Percentiles rank a stretch among this genome's conserved stretches.
phyloP scores from a whole-genome alignment of 2,329 filamentous ascomycete genomes.

The Fusarium sp. region DNA sequence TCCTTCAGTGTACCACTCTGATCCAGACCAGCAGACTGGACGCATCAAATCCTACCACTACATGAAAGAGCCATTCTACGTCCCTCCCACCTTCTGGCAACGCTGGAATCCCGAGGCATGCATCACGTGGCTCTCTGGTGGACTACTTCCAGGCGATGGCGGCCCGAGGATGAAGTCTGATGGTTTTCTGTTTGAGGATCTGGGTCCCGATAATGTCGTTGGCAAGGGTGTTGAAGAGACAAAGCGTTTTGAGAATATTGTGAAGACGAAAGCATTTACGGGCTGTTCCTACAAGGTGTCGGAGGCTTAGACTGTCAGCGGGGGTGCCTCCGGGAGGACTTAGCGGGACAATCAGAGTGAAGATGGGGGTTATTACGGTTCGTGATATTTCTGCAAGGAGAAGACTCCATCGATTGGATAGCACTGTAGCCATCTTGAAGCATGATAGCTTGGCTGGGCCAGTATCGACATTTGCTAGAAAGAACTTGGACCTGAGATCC shows the following conservation, averaged over 20 bases:
- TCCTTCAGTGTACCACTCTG: conserved; percentile 56
- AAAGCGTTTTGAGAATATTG: conserved; percentile 47
- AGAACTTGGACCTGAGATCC: neutral
- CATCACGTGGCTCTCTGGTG: conserved; percentile 60
- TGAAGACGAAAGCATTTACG: conserved; percentile 48
- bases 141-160: conserved; percentile 60
- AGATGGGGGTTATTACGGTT: neutral
- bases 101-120: conserved; percentile 72
- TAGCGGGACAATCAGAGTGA: neutral
- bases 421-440: neutral
- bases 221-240: conserved; percentile 65
- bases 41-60: conserved; percentile 65
- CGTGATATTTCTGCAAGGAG: no score
- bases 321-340: neutral
- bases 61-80: conserved; percentile 75
- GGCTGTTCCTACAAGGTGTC: conserved; percentile 61
- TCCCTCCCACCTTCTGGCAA: conserved; percentile 69
- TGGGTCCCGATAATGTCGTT: conserved; percentile 71
- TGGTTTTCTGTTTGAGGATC: conserved; percentile 68
- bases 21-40: conserved; percentile 66
- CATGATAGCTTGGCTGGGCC: neutral
- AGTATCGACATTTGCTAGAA: neutral
- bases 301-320: neutral
- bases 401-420: neutral
- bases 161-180: conserved; percentile 57